phyloP scores from a whole-genome alignment of 768 basidiomycete species.

The Lactarius vividus region DNA sequence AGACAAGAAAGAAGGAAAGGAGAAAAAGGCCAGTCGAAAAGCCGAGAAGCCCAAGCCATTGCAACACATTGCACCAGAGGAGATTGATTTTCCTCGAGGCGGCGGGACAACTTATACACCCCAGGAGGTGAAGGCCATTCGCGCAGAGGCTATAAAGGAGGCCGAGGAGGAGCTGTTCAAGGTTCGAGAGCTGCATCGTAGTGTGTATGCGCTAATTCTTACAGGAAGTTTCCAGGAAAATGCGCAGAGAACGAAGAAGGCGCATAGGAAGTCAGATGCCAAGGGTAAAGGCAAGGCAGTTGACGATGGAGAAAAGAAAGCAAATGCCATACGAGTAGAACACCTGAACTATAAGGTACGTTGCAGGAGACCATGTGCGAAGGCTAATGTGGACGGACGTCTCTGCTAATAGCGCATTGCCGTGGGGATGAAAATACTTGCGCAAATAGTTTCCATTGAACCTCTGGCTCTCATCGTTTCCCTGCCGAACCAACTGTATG shows the following conservation, averaged over 20 bases:
- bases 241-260: constrained; percentile 41
- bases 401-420: constrained; percentile 58
- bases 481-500: constrained; percentile 92
- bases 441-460: constrained; percentile 82
- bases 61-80: constrained; percentile 49
- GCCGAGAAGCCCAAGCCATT: constrained; percentile 35
- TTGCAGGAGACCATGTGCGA: constrained; percentile 1
- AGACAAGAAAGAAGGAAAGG: constrained; percentile 32
- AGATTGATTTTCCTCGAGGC: constrained; percentile 93
- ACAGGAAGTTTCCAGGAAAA: constrained; percentile 20
- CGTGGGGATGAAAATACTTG: constrained; percentile 83
- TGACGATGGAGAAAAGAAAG: constrained; percentile 43
- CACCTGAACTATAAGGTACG: constrained; percentile 90
- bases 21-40: constrained; percentile 31
- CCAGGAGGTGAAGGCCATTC: constrained; percentile 81
- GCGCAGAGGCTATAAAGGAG: constrained; percentile 81
- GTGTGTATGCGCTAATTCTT: not conserved
- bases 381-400: constrained; percentile 4
- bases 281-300: constrained; percentile 34
- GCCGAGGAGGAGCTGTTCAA: constrained; percentile 77
- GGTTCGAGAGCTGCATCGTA: constrained; percentile 39
- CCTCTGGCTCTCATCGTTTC: constrained; percentile 90
- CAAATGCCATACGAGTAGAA: constrained; percentile 69
- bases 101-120: constrained; percentile 89
- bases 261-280: constrained; percentile 49